Conservation (phyloP, 139 green algal genomes). For the Trebouxia sp. region DNA sequence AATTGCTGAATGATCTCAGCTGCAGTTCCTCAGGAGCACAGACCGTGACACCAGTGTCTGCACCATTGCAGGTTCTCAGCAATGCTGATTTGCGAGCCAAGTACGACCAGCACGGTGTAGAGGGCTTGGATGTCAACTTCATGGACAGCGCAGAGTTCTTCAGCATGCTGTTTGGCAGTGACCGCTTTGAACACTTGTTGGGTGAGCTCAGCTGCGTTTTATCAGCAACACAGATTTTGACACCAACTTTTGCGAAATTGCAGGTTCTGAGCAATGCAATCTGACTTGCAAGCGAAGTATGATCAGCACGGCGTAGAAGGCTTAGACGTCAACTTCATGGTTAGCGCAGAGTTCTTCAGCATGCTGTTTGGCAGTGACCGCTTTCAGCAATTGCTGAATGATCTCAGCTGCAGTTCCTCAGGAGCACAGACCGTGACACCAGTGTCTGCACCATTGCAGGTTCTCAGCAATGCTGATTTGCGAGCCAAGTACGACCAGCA, state of each 20-base stretch:
- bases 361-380: constrained; percentile 88
- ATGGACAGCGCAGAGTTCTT: constrained; percentile 83
- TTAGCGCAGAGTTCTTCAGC: constrained; percentile 77
- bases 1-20: no score
- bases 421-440: no score
- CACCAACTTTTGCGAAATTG: no score
- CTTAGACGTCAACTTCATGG: constrained; percentile 85
- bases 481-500: constrained; percentile 73
- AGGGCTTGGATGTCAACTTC: constrained; percentile 79
- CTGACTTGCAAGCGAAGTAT: constrained; percentile 74
- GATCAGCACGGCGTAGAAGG: constrained; percentile 72
- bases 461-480: constrained; percentile 77
- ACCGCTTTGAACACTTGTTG: constrained; percentile 74
- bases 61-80: constrained; percentile 80
- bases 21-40: no score
- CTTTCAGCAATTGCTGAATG: no score
- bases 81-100: constrained; percentile 68
- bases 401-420: no score
- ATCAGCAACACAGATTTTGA: no score
- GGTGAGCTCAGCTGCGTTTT: no score
- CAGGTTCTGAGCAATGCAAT: constrained; percentile 82
- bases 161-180: constrained; percentile 82
- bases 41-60: no score
- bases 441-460: no score
- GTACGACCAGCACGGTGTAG: constrained; percentile 75